Evolutionary conservation across 192 early-diverging fungal genomes (phyloP).

Genomic region (Phlyctochytrium bullatum): DNA sequence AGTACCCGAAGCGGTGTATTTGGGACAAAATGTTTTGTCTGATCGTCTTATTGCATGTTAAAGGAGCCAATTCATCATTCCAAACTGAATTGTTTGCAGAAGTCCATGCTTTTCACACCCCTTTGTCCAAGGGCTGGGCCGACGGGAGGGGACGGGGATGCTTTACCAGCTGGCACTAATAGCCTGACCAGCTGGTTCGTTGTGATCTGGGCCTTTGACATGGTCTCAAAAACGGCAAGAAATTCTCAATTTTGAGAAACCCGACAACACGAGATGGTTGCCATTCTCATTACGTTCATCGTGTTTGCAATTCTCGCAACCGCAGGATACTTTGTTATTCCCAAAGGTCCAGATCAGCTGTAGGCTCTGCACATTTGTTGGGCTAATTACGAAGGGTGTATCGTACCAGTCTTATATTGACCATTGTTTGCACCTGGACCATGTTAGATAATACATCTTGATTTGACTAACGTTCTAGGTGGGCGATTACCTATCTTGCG

Average conservation of each 20-base stretch:
- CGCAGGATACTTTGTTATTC: not conserved
- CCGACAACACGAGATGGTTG: not conserved
- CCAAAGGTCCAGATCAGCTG: not conserved
- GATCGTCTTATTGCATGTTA: conserved; percentile 51
- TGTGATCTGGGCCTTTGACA: conserved; percentile 32
- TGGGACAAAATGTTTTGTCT: conserved; percentile 76
- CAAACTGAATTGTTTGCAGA: conserved; percentile 89
- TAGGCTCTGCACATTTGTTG: not conserved
- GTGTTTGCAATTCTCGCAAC: not conserved
- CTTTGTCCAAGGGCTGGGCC: conserved; percentile 94
- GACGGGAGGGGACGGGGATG: conserved; percentile 88
- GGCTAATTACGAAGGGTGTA: not conserved
- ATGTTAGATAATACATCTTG: not conserved
- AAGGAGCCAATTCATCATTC: conserved; percentile 20
- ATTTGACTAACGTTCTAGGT: conserved; percentile 60
- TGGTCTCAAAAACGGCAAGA: not conserved
- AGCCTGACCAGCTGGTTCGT: conserved; percentile 39
- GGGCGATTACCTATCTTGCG: conserved; percentile 86
- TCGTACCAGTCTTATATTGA: not conserved
- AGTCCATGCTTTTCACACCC: conserved; percentile 97
- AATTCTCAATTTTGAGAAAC: not conserved
- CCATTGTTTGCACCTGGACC: not conserved
- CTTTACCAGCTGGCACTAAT: conserved; percentile 88
- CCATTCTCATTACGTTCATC: not conserved
- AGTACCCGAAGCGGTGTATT: conserved; percentile 81